A percentile compares a stretch with the other conserved stretches of the same genome.
Conservation (phyloP, 805 yeast species). For the Yueomyces sp. region DNA sequence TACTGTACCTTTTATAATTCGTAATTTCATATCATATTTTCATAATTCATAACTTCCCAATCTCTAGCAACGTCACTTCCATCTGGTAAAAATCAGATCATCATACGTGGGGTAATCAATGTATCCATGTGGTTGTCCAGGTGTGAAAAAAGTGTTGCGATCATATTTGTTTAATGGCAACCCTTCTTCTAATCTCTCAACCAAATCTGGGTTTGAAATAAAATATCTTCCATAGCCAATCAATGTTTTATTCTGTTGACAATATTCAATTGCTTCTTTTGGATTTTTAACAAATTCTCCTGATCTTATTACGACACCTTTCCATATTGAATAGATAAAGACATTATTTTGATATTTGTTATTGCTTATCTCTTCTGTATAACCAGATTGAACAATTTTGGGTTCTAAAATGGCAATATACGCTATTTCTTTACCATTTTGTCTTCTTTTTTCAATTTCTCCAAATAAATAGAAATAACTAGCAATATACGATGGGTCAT, state of each 20-base stretch:
- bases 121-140: no score
- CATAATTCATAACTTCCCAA: no score
- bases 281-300: constrained; percentile 24
- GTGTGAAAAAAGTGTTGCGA: constrained; percentile 31
- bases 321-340: constrained; percentile 30
- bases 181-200: constrained; percentile 29
- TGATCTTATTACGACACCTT: constrained; percentile 31
- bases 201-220: constrained; percentile 44
- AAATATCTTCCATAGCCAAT: constrained; percentile 34
- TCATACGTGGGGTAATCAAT: no score
- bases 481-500: constrained; percentile 12
- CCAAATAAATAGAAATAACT: constrained; percentile 25
- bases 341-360: constrained; percentile 17
- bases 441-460: background rate
- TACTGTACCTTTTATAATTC: no score
- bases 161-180: constrained; percentile 31
- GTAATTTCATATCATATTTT: no score
- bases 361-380: no score
- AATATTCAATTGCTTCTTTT: constrained; percentile 15
- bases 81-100: no score
- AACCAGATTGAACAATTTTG: no score
- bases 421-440: no score
- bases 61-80: no score
- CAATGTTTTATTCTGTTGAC: constrained; percentile 30
- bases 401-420: no score